These are phyloP conservation scores for Trichosporon coremiiforme DNA, from an alignment of 1,284 basidiomycete species.

Conservation along the genomic window DNA sequence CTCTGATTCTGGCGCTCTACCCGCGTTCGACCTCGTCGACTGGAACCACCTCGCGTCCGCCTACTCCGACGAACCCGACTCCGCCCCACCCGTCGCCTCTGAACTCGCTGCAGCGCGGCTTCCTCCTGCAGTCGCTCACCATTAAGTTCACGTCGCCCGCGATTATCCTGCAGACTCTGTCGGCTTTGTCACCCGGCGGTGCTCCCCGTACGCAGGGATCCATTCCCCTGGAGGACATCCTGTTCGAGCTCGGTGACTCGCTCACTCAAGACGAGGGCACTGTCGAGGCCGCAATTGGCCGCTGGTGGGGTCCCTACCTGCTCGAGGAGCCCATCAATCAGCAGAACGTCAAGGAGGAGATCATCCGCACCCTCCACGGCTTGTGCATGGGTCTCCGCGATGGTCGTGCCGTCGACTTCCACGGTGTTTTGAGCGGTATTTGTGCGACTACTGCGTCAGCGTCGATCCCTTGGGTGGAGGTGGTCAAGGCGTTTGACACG, in stretches of 20 bases:
- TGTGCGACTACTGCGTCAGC: conserved; percentile 68
- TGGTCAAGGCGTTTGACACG: conserved; percentile 57
- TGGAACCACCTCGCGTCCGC: conserved; percentile 41
- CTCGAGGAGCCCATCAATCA: conserved; percentile 43
- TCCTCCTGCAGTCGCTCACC: conserved; percentile 47
- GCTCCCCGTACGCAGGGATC: conserved; percentile 43
- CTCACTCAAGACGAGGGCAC: conserved; percentile 55
- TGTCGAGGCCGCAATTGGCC: conserved; percentile 49
- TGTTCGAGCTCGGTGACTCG: conserved; percentile 56
- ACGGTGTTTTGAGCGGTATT: conserved; percentile 64
- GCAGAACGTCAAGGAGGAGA: conserved; percentile 39
- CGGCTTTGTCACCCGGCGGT: conserved; percentile 51
- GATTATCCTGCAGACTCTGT: conserved; percentile 53
- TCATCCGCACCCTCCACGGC: conserved; percentile 42
- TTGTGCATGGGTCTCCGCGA: conserved; percentile 52
- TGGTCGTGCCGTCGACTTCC: conserved; percentile 54
- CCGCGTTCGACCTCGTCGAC: conserved; percentile 40
- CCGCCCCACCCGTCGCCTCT: conserved; percentile 50
- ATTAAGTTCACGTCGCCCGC: conserved; percentile 55
- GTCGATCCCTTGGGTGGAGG: conserved; percentile 73
- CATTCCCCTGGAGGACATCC: conserved; percentile 53
- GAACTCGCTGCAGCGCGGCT: conserved; percentile 49
- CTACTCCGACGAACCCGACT: conserved; percentile 52
- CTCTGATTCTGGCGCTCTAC: conserved; percentile 52
- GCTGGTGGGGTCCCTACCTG: conserved; percentile 54